phyloP scores from a whole-genome alignment of 768 basidiomycete species.

The Rhodosporidiobolus odoratus region DNA sequence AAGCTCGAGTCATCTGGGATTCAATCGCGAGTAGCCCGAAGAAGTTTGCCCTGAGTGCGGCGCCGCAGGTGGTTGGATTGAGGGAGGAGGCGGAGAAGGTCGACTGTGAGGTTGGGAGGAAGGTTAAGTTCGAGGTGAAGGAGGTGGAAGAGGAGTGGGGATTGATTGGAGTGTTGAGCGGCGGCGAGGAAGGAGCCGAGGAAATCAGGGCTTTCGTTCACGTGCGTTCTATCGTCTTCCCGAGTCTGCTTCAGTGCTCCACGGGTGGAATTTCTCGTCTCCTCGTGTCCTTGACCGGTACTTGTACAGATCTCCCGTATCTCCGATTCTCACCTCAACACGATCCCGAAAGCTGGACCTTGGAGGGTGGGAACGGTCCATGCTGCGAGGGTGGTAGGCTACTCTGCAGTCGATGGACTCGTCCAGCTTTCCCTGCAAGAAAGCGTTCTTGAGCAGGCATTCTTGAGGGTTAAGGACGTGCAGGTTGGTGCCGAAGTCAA shows the following conservation, averaged over 20 bases:
- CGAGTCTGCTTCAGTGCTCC: background rate
- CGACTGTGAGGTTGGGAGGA: slow-evolving; percentile 66
- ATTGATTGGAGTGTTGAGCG: slow-evolving; percentile 61
- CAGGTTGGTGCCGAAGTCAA: slow-evolving; percentile 79
- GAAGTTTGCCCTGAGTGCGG: slow-evolving; percentile 72
- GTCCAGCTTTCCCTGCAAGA: slow-evolving; percentile 79
- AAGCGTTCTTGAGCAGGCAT: slow-evolving; percentile 76
- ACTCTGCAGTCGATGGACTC: slow-evolving; percentile 76
- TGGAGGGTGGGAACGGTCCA: slow-evolving; percentile 78
- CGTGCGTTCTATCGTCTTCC: slow-evolving; percentile 53
- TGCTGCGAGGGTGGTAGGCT: slow-evolving; percentile 77
- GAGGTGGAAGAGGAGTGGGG: slow-evolving; percentile 78
- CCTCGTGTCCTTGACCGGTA: background rate
- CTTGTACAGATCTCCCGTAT: slow-evolving; percentile 76
- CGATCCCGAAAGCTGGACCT: slow-evolving; percentile 56
- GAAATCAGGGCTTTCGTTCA: slow-evolving; percentile 73
- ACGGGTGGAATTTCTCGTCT: background rate
- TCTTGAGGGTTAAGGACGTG: slow-evolving; percentile 74
- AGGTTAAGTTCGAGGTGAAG: slow-evolving; percentile 65
- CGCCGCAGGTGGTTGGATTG: slow-evolving; percentile 65
- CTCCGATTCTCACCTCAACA: slow-evolving; percentile 81
- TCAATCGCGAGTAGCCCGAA: slow-evolving; percentile 65
- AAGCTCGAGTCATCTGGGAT: slow-evolving; percentile 77
- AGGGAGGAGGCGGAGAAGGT: slow-evolving; percentile 50
- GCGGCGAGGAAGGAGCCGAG: slow-evolving; percentile 45